These are phyloP conservation scores for Diutina mesorugosa DNA, from an alignment of 1,139 yeast species.

Conservation along the genomic window DNA sequence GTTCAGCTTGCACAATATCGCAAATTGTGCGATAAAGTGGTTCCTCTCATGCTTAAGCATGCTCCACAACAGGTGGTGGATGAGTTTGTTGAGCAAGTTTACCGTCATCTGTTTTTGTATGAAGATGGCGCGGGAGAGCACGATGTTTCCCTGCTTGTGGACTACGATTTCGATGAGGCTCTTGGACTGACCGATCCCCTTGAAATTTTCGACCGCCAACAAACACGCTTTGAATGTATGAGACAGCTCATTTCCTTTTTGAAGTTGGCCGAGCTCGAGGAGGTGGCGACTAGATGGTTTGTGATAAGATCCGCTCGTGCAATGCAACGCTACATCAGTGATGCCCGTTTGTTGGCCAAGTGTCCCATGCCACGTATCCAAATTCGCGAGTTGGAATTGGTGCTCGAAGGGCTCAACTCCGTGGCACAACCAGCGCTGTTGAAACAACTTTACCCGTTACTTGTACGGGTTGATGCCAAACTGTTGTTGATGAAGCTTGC, in stretches of 20 bases:
- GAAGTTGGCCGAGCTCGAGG: neutral
- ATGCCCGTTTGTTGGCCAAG: neutral
- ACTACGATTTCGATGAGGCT: neutral
- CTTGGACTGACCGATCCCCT: neutral
- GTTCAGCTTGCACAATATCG: neutral
- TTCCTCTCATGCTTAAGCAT: neutral
- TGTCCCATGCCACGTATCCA: slow-evolving; percentile 1
- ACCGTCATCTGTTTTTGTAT: neutral
- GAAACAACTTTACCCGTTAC: neutral
- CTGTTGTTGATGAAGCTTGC: neutral
- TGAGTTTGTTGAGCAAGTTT: neutral
- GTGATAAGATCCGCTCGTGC: neutral
- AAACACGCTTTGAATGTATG: neutral
- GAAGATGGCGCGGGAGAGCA: neutral
- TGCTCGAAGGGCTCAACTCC: neutral
- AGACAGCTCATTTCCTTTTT: neutral
- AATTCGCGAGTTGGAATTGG: neutral
- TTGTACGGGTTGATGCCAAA: slow-evolving; percentile 1
- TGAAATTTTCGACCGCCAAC: neutral
- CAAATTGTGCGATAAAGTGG: neutral
- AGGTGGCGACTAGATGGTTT: neutral
- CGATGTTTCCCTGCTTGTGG: neutral
- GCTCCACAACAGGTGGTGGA: neutral
- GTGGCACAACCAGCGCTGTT: neutral
- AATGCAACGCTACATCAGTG: neutral